These are phyloP conservation scores for Umbellularia californica DNA, from an alignment of 164 flowering plant genomes.

Conservation along the genomic window DNA sequence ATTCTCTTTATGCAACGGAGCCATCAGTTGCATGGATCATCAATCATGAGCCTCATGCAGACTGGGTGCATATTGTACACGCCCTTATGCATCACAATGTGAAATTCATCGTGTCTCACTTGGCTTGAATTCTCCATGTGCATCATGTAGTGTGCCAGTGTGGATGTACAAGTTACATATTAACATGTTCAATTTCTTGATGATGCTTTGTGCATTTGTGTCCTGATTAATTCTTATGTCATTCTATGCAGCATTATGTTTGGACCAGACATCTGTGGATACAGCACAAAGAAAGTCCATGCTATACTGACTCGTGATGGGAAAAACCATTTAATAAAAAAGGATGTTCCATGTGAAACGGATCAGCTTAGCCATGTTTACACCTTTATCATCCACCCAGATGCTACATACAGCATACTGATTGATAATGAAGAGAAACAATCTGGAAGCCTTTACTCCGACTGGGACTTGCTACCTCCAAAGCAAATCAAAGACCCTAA, in stretches of 20 bases:
- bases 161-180: background rate
- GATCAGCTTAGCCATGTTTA: conserved; percentile 49
- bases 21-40: too few relatives aligned
- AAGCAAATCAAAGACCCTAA: conserved; percentile 38
- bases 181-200: background rate
- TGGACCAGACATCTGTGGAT: conserved; percentile 51
- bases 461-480: conserved; percentile 50
- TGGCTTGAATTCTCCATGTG: too few relatives aligned
- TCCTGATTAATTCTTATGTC: background rate
- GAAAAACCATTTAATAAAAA: conserved; percentile 39
- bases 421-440: conserved; percentile 40
- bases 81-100: too few relatives aligned
- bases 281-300: conserved; percentile 44
- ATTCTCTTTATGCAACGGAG: too few relatives aligned
- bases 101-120: too few relatives aligned
- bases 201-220: background rate
- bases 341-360: conserved; percentile 44
- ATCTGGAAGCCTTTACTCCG: conserved; percentile 42
- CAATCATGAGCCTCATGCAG: too few relatives aligned
- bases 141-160: background rate
- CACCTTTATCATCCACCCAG: conserved; percentile 45
- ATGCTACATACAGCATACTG: conserved; percentile 39
- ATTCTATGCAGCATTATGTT: conserved; percentile 38
- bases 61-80: too few relatives aligned
- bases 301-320: conserved; percentile 42